A percentile compares a stretch with the other conserved stretches of the same genome.
These are phyloP conservation scores for Dentipellis fragilis DNA, from an alignment of 768 basidiomycete genomes.

Conservation along the genomic window DNA sequence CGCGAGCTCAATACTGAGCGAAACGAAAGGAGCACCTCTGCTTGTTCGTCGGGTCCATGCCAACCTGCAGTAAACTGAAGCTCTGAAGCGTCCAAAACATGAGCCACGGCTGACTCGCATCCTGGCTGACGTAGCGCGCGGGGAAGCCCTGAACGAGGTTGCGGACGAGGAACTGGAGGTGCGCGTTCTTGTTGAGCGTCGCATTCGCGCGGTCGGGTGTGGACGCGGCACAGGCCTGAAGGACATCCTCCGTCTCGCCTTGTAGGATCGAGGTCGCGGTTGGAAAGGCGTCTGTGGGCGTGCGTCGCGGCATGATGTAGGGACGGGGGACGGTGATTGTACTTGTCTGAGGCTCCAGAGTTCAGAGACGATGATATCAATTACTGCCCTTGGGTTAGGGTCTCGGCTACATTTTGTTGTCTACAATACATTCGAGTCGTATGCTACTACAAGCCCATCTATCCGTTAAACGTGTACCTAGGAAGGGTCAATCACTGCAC, in stretches of 20 bases:
- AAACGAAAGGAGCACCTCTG: conserved; percentile 43
- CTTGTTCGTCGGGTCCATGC: conserved; percentile 66
- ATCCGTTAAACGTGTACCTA: background rate
- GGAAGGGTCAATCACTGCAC: background rate
- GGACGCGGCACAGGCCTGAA: conserved; percentile 34
- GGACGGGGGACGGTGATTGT: background rate
- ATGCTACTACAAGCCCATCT: background rate
- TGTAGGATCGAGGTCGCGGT: conserved; percentile 58
- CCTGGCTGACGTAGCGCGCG: conserved; percentile 67
- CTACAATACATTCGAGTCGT: background rate
- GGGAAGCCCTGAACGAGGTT: conserved; percentile 77
- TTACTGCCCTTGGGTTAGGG: background rate
- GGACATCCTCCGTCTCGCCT: conserved; percentile 52
- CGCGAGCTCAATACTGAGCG: background rate
- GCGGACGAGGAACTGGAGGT: conserved; percentile 67
- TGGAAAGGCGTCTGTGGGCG: conserved; percentile 47
- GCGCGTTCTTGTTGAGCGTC: conserved; percentile 48
- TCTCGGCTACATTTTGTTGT: background rate
- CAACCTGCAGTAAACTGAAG: conserved; percentile 71
- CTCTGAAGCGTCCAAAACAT: conserved; percentile 88
- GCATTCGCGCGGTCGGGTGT: conserved; percentile 29
- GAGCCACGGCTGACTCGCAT: conserved; percentile 94
- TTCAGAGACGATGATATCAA: no score
- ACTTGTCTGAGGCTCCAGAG: no score
- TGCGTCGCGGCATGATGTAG: conserved; percentile 16